Percentiles rank a stretch among this genome's conserved stretches.
phyloP scores from a whole-genome alignment of 2,329 filamentous ascomycete species.

The Bipolaris sorokiniana region DNA sequence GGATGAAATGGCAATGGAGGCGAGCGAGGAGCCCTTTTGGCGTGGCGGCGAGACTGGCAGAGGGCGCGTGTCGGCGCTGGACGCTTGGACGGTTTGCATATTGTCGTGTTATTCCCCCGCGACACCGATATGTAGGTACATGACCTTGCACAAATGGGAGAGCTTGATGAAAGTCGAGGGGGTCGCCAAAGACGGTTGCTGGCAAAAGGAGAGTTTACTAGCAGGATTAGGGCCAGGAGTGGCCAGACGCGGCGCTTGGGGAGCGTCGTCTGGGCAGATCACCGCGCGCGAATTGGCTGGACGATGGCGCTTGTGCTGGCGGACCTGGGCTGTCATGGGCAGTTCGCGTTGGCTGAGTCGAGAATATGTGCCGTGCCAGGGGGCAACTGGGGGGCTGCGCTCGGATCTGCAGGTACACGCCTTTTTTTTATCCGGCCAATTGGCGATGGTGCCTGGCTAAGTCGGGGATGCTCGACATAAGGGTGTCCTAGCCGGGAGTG shows the following conservation, averaged over 20 bases:
- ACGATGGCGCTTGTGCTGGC: constrained; percentile 26
- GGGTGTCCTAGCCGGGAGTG: not conserved
- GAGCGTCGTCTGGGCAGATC: constrained; percentile 34
- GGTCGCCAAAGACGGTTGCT: constrained; percentile 32
- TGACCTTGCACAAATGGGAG: constrained; percentile 44
- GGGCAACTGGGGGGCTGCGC: constrained; percentile 13
- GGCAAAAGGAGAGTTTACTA: constrained; percentile 40
- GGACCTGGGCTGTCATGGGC: constrained; percentile 19
- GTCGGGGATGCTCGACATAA: constrained; percentile 7
- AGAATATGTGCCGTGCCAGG: constrained; percentile 27
- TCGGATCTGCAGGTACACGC: constrained; percentile 34
- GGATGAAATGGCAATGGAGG: constrained; percentile 51
- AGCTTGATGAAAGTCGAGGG: constrained; percentile 30
- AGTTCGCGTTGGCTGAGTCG: constrained; percentile 34
- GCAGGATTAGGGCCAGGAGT: constrained; percentile 32
- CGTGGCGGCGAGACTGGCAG: constrained; percentile 35
- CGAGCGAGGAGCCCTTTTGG: constrained; percentile 45
- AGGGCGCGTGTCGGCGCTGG: constrained; percentile 29
- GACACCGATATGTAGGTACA: constrained; percentile 24
- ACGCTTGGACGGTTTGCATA: constrained; percentile 44
- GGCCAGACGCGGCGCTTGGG: constrained; percentile 29
- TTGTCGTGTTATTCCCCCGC: constrained; percentile 32
- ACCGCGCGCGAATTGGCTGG: constrained; percentile 38
- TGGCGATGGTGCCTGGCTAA: constrained; percentile 4
- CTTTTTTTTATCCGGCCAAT: constrained; percentile 19